Percentiles rank a stretch among this genome's conserved stretches.
phyloP scores from a whole-genome alignment of 2,329 filamentous ascomycete genomes.

The Byssothecium circinans region DNA sequence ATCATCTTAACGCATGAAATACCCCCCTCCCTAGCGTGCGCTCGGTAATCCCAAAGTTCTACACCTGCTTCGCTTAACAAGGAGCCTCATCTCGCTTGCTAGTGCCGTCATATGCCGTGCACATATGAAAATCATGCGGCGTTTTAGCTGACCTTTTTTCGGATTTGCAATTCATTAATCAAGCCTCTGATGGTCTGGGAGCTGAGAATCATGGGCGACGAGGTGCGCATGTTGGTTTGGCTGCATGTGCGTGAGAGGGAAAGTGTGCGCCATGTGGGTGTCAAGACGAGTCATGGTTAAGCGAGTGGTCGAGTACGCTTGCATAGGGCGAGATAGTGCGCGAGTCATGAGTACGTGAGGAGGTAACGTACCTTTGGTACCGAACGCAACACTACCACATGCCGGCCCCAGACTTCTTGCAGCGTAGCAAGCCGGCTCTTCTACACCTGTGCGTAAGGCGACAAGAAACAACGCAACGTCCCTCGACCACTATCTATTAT shows the following conservation, averaged over 20 bases:
- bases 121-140: neutral
- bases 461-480: neutral
- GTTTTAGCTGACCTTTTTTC: too few species aligned
- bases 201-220: too few species aligned
- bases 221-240: neutral
- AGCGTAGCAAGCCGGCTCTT: neutral
- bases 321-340: neutral
- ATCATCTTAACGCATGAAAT: neutral
- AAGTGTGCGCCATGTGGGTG: neutral
- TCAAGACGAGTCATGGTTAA: neutral
- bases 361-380: neutral
- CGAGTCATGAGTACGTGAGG: constrained; percentile 9
- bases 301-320: neutral
- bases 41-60: neutral
- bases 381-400: neutral
- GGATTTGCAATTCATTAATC: too few species aligned
- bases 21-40: neutral
- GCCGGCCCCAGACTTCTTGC: too few species aligned
- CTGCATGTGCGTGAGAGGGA: neutral
- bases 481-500: neutral
- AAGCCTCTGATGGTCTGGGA: too few species aligned
- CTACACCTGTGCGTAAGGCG: constrained; percentile 1
- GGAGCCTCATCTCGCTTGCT: neutral
- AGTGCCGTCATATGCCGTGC: neutral
- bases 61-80: neutral